These are phyloP conservation scores for Gnaphalium uliginosum DNA, from an alignment of 129 eudicot genomes.

Conservation along the genomic window DNA sequence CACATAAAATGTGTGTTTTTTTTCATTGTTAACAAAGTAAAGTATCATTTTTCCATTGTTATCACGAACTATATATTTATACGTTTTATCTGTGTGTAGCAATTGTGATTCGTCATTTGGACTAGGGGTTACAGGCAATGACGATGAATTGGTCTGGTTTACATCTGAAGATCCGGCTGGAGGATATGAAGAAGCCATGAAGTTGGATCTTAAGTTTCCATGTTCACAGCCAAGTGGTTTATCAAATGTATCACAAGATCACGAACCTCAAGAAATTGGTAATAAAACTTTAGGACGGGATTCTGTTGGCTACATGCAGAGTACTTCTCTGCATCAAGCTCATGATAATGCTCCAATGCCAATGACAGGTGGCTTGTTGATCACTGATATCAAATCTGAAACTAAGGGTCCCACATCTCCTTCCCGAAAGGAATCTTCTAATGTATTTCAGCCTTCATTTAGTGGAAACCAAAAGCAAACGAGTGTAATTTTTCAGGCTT, in stretches of 20 bases:
- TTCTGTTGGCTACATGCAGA: constrained; percentile 43
- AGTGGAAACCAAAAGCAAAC: constrained; percentile 26
- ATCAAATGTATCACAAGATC: constrained; percentile 34
- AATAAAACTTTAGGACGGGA: constrained; percentile 30
- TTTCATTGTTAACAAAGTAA: constrained; percentile 8
- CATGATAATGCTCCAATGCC: constrained; percentile 37
- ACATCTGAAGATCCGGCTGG: constrained; percentile 57
- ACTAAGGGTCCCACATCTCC: constrained; percentile 30
- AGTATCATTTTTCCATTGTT: not conserved
- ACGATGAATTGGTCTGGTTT: constrained; percentile 78
- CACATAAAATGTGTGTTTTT: constrained; percentile 5
- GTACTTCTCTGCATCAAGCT: constrained; percentile 33
- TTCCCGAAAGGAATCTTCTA: constrained; percentile 45
- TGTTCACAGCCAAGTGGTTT: constrained; percentile 44
- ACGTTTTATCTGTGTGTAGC: constrained; percentile 44
- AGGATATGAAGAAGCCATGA: constrained; percentile 54
- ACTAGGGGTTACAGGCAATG: constrained; percentile 51
- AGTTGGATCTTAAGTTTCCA: constrained; percentile 48
- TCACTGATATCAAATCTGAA: constrained; percentile 46
- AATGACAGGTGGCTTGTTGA: constrained; percentile 28
- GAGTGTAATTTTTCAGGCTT: constrained; percentile 34
- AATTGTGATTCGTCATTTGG: constrained; percentile 89
- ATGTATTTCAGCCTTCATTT: constrained; percentile 35
- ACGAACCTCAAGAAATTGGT: constrained; percentile 31
- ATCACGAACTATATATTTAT: constrained; percentile 8